phyloP scores from a whole-genome alignment of 2,329 filamentous ascomycete genomes.

The Penicillium sp. region DNA sequence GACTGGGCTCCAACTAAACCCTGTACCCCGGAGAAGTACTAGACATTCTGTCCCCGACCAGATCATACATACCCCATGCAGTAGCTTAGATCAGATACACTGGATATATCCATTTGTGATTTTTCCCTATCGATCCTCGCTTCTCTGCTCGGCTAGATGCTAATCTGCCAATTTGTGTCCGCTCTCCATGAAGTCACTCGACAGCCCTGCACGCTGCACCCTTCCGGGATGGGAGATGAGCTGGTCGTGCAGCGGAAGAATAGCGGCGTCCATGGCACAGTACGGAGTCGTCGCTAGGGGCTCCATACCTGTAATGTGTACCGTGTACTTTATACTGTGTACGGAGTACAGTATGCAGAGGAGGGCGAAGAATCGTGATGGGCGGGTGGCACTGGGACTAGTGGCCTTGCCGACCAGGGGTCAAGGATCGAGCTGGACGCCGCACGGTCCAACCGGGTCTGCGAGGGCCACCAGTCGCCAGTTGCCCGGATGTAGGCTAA shows the following conservation, averaged over 20 bases:
- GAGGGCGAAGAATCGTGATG: neutral
- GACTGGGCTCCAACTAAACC: neutral
- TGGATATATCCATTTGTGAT: neutral
- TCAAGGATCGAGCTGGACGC: slow-evolving; percentile 18
- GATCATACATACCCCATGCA: neutral
- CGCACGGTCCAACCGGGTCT: slow-evolving; percentile 26
- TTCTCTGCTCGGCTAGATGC: neutral
- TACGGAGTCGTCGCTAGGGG: neutral
- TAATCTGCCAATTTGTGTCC: neutral
- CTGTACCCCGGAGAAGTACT: slow-evolving; percentile 2
- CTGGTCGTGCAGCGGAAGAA: slow-evolving; percentile 20
- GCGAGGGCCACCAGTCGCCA: neutral
- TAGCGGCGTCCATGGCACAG: slow-evolving; percentile 7
- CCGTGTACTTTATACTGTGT: neutral
- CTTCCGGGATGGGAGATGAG: slow-evolving; percentile 25
- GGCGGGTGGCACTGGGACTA: too few relatives aligned
- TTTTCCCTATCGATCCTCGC: neutral
- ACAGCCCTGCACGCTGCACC: slow-evolving; percentile 18
- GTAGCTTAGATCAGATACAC: slow-evolving; percentile 1
- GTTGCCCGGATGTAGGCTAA: slow-evolving; percentile 25
- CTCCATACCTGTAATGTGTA: too few relatives aligned
- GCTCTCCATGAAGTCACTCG: neutral
- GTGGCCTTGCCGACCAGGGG: slow-evolving; percentile 6
- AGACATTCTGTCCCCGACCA: slow-evolving; percentile 1
- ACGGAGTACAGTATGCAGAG: neutral